A percentile compares a stretch with the other conserved stretches of the same genome.
phyloP scores from a whole-genome alignment of 768 basidiomycete species.

The Xerocomus potaroensis region DNA sequence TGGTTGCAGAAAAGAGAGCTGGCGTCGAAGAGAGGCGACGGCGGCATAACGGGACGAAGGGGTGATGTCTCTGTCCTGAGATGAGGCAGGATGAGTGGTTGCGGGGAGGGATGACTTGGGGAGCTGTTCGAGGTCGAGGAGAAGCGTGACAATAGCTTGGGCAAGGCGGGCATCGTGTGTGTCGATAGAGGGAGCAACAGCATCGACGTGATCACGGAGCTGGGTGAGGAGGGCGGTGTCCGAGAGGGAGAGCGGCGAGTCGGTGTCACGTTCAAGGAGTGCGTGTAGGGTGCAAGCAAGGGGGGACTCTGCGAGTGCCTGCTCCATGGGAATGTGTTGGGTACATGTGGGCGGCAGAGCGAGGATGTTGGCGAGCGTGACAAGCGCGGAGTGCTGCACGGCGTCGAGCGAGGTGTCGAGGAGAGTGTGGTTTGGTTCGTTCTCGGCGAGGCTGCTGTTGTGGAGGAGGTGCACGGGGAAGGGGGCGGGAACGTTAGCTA shows the following conservation, averaged over 20 bases:
- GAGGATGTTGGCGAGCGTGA: conserved; percentile 68
- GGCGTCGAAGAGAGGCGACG: conserved; percentile 60
- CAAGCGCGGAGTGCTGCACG: conserved; percentile 71
- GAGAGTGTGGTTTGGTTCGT: conserved; percentile 3
- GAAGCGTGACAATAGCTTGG: conserved; percentile 61
- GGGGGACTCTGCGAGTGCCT: conserved; percentile 14
- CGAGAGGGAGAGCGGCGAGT: conserved; percentile 31
- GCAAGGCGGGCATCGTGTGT: conserved; percentile 59
- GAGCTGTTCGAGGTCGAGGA: conserved; percentile 64
- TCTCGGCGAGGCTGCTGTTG: conserved; percentile 17
- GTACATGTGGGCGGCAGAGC: conserved; percentile 28
- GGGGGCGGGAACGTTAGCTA: conserved; percentile 17
- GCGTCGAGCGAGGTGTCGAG: conserved; percentile 67
- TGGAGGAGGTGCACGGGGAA: conserved; percentile 20
- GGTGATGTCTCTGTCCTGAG: conserved; percentile 6
- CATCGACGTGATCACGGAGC: conserved; percentile 51
- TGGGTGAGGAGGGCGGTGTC: conserved; percentile 58
- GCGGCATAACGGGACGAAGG: conserved; percentile 33
- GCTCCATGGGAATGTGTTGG: conserved; percentile 6
- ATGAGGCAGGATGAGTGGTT: conserved; percentile 17
- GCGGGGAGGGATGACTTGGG: conserved; percentile 34
- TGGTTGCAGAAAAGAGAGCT: conserved; percentile 63
- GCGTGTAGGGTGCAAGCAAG: conserved; percentile 18
- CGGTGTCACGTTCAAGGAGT: conserved; percentile 13
- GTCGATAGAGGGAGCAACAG: conserved; percentile 40